phyloP scores from a whole-genome alignment of 768 basidiomycete genomes.

The Amylocystis lapponica region DNA sequence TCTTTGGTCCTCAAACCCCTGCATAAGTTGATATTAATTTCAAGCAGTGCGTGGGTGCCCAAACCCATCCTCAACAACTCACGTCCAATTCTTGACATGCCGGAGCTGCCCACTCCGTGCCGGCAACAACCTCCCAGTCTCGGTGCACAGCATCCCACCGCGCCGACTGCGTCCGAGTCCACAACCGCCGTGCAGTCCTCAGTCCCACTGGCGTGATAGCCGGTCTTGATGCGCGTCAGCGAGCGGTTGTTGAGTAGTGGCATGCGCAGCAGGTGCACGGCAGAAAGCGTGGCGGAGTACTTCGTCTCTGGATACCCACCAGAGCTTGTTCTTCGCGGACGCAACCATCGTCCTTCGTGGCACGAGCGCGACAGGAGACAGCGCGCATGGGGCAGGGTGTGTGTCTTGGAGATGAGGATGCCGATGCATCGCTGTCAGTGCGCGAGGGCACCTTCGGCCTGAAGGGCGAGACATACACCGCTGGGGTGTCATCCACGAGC shows the following conservation, averaged over 20 bases:
- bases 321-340: conserved; percentile 53
- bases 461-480: conserved; percentile 41
- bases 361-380: conserved; percentile 19
- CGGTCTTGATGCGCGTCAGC: conserved; percentile 66
- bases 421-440: conserved; percentile 6
- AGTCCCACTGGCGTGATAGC: conserved; percentile 63
- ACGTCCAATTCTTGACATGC: no score
- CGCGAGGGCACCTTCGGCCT: conserved; percentile 27
- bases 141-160: conserved; percentile 75
- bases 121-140: conserved; percentile 77
- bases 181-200: conserved; percentile 64
- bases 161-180: conserved; percentile 58
- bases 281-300: conserved; percentile 72
- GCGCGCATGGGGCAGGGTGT: conserved; percentile 13
- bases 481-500: conserved; percentile 32
- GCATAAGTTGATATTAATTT: no score
- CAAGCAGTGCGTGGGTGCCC: no score
- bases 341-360: conserved; percentile 34
- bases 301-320: conserved; percentile 68
- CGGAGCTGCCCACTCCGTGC: conserved; percentile 54
- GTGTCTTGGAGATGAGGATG: conserved; percentile 6
- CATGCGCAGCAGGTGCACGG: conserved; percentile 59
- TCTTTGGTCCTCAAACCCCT: no score
- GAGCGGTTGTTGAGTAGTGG: conserved; percentile 85
- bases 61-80: no score